These are phyloP conservation scores for Tricladium varicosporioides DNA, from an alignment of 2,329 filamentous ascomycete species.

Conservation along the genomic window DNA sequence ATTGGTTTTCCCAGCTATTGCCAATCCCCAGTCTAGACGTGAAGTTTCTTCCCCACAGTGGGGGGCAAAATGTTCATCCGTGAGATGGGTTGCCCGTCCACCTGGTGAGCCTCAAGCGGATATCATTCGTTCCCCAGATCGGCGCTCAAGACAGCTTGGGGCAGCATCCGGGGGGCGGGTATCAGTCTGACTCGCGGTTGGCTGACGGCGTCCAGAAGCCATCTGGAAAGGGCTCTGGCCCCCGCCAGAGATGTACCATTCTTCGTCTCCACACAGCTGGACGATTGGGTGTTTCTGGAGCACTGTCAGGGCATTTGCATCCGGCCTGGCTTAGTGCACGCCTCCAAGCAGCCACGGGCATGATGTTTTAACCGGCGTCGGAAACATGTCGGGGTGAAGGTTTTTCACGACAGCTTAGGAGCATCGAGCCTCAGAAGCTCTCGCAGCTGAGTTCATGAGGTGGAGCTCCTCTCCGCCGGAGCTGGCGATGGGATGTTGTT, in stretches of 20 bases:
- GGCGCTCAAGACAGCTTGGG: background rate
- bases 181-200: background rate
- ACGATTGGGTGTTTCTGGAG: background rate
- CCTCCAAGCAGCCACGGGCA: background rate
- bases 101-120: background rate
- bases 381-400: background rate
- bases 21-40: background rate
- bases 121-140: background rate
- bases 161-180: background rate
- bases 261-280: background rate
- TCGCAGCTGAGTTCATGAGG: no score
- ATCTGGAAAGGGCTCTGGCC: background rate
- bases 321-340: background rate
- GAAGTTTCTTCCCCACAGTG: background rate
- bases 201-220: background rate
- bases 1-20: background rate
- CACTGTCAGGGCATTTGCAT: background rate
- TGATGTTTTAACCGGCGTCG: background rate
- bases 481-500: no score
- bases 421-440: no score
- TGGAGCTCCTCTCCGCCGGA: no score
- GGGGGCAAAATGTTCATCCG: conserved; percentile 4
- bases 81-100: background rate
- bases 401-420: background rate
- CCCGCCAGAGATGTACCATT: background rate